Percentiles rank a stretch among this genome's conserved stretches.
Evolutionary conservation across 768 basidiomycete species (phyloP).

Genomic region (Phanerodontia chrysosporium): DNA sequence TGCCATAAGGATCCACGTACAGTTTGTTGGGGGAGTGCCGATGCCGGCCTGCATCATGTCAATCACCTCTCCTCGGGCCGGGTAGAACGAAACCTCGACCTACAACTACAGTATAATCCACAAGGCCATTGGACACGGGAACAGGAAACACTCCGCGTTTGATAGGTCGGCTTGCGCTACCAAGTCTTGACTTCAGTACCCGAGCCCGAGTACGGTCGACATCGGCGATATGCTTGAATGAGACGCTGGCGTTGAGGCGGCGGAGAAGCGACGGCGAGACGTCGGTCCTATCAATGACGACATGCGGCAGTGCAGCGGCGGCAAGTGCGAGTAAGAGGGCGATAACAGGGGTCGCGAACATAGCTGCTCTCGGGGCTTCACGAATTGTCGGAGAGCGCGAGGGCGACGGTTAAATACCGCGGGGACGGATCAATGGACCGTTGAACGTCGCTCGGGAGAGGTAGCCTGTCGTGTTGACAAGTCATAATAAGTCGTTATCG

Average conservation of each 20-base stretch:
- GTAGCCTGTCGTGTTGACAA: too few species aligned
- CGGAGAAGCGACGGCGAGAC: not conserved
- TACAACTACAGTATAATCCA: slow-evolving; percentile 6
- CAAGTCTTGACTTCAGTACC: not conserved
- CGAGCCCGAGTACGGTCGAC: not conserved
- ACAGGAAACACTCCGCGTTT: not conserved
- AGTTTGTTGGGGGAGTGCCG: slow-evolving; percentile 21
- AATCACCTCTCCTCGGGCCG: not conserved
- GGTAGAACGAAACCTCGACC: not conserved
- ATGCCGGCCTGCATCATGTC: slow-evolving; percentile 19
- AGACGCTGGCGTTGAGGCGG: slow-evolving; percentile 2
- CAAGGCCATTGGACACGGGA: not conserved
- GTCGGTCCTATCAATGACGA: not conserved
- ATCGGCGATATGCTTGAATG: not conserved
- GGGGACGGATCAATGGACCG: too few species aligned
- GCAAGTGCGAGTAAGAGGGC: not conserved
- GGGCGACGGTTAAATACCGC: too few species aligned
- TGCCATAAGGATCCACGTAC: slow-evolving; percentile 5
- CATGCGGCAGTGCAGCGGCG: not conserved
- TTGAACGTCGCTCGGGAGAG: too few species aligned
- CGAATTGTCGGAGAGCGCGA: too few species aligned
- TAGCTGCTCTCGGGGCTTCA: too few species aligned
- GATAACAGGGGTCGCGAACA: too few species aligned
- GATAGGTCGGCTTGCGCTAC: too few species aligned
- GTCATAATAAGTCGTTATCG: too few species aligned